Evolutionary conservation across 169 alveolate species (phyloP).

Genomic region (Theileria equi): DNA sequence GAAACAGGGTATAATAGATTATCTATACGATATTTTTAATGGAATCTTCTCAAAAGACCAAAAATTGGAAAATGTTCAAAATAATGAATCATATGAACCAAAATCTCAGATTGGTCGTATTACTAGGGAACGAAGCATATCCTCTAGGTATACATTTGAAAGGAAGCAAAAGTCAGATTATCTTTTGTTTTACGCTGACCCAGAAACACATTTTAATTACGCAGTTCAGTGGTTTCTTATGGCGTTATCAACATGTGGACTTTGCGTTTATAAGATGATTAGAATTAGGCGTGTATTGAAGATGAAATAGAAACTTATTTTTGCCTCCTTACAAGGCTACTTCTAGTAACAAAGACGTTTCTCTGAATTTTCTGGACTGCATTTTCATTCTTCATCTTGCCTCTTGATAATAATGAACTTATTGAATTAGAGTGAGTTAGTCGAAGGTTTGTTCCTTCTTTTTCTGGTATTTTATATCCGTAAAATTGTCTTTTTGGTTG

Average conservation of each 20-base stretch:
- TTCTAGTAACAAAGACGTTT: conserved; percentile 5
- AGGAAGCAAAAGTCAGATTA: conserved; percentile 78
- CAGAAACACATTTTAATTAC: conserved; percentile 84
- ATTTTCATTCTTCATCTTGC: too few relatives aligned
- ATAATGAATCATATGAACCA: not conserved
- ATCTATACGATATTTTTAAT: not conserved
- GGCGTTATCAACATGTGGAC: conserved; percentile 64
- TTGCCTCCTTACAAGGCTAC: conserved; percentile 4
- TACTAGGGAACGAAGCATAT: conserved; percentile 2
- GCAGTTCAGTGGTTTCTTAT: conserved; percentile 86
- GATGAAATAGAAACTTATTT: not conserved
- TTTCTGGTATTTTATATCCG: too few relatives aligned
- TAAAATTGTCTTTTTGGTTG: too few relatives aligned
- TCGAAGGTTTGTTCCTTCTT: too few relatives aligned
- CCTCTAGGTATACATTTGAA: conserved; percentile 61
- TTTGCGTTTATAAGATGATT: conserved; percentile 64
- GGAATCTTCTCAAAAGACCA: conserved; percentile 6
- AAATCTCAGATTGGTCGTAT: not conserved
- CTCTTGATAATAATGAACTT: too few relatives aligned
- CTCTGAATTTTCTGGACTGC: too few relatives aligned
- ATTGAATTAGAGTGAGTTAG: too few relatives aligned
- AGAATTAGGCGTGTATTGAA: conserved; percentile 15
- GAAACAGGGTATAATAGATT: conserved; percentile 10
- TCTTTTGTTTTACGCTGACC: conserved; percentile 85
- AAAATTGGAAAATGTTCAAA: not conserved